phyloP scores from a whole-genome alignment of 1,284 basidiomycete genomes.

The Wolfiporia cocos region DNA sequence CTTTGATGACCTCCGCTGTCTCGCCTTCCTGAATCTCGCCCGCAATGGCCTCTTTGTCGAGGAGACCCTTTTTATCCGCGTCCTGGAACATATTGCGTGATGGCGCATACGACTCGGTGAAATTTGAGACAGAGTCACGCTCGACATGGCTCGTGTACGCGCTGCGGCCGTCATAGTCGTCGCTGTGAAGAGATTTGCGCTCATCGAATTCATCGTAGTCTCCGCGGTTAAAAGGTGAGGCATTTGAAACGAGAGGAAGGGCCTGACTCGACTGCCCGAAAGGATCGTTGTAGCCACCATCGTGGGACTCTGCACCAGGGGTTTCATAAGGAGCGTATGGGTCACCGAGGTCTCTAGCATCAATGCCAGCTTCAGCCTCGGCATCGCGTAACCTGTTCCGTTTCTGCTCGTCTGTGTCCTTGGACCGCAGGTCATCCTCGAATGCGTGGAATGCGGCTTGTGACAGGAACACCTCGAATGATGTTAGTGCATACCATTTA shows the following conservation, averaged over 20 bases:
- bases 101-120: constrained; percentile 88
- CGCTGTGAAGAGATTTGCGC: constrained; percentile 65
- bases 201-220: constrained; percentile 80
- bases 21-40: constrained; percentile 81
- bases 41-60: constrained; percentile 76
- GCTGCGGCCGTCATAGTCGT: constrained; percentile 72
- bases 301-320: constrained; percentile 41
- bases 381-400: constrained; percentile 69
- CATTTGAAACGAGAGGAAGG: constrained; percentile 73
- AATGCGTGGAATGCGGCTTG: constrained; percentile 85
- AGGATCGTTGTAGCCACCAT: constrained; percentile 42
- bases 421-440: constrained; percentile 81
- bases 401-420: constrained; percentile 82
- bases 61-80: constrained; percentile 64
- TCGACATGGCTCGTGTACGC: constrained; percentile 71
- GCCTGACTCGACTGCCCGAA: constrained; percentile 53
- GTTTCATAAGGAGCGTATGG: constrained; percentile 72
- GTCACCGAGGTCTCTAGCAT: constrained; percentile 62
- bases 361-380: constrained; percentile 53
- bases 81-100: constrained; percentile 93
- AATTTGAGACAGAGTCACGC: constrained; percentile 75
- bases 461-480: constrained; percentile 78
- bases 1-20: constrained; percentile 82
- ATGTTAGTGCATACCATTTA: constrained; percentile 1
- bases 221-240: constrained; percentile 69